Conservation (phyloP, 2,329 filamentous ascomycete species). For the Hysterium pulicare region DNA sequence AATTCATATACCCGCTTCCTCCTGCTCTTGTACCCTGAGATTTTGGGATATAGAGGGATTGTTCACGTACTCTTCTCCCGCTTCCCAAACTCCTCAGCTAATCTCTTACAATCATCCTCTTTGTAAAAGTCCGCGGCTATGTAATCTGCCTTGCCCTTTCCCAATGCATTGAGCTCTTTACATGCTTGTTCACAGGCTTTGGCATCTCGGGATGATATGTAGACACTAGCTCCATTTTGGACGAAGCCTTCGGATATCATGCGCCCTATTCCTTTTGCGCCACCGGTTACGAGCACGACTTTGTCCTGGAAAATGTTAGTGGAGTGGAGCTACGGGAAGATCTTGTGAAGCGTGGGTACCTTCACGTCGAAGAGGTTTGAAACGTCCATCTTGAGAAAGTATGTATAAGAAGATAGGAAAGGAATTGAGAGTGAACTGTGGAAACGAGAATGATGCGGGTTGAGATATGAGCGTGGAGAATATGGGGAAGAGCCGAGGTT, state of each 20-base stretch:
- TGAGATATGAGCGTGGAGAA: no score
- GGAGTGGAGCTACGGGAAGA: neutral
- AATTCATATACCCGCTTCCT: neutral
- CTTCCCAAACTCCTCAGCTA: constrained; percentile 56
- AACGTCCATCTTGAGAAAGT: constrained; percentile 29
- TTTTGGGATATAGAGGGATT: no score
- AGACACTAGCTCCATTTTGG: constrained; percentile 64
- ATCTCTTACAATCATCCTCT: constrained; percentile 56
- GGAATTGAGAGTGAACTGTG: no score
- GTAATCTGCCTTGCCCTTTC: constrained; percentile 56
- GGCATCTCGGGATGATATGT: constrained; percentile 65
- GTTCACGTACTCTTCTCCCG: constrained; percentile 46
- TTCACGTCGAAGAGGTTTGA: constrained; percentile 36
- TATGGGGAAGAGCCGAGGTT: constrained; percentile 26
- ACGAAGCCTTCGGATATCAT: constrained; percentile 68
- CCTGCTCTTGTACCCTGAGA: neutral
- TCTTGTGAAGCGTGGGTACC: constrained; percentile 11
- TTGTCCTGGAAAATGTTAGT: constrained; percentile 31
- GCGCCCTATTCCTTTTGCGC: constrained; percentile 59
- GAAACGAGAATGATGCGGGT: no score
- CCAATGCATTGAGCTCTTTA: constrained; percentile 55
- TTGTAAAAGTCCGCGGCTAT: constrained; percentile 62
- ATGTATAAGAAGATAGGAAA: constrained; percentile 5
- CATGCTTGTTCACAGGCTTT: constrained; percentile 58
- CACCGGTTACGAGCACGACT: constrained; percentile 47